Base-by-base conservation (phyloP, 257 asterid genomes). In the Solanum ossicruentum region DNA sequence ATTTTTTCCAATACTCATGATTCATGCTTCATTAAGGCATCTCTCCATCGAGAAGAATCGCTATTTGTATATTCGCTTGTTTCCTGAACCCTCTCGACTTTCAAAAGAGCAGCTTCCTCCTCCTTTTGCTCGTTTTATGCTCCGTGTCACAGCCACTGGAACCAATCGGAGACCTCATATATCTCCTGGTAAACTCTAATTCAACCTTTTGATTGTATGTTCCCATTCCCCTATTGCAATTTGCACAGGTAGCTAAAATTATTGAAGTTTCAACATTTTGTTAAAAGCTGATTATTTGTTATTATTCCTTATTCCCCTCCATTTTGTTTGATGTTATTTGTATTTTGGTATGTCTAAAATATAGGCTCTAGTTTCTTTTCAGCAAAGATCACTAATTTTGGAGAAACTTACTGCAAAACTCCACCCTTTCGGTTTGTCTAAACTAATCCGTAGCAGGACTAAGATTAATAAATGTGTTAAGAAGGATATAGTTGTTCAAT, bases 81-180 rank as follows among this genome's bases (percentile, higher is more conserved):
- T 90, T 90, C 98, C 97, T 4, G 98, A 94, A 84, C 88, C 91
- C 16, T 93, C 98, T 10, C 92, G 98, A 80, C 61, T 90, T 49
- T 88, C 96, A n/a, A 93, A 93, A 83, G 99, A 94, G 84, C 97
- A 94, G 87, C 98, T 97, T 66, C 98, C 98, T 17, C 99, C 99
- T 70, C 98, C 98, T 9, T 54, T 92, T 9, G 98, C 98, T n/a
- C 93, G 95, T 23, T 95, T 95, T 90, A 89, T 92, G 79, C 45
- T 95, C 43, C 93, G 97, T 65, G 97, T 95, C 87, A 87, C 95
- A 78, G 84, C 91, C 84, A 45, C 93, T 17, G 92, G 90, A 63
- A 60, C 95, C 54, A 94, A 90, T 90, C 93, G 98, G 52, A 87
- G 90, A 81, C 97, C 98, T 23, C 91, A 66, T 88, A 85, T 93